phyloP scores from a whole-genome alignment of 495 filamentous ascomycete genomes.

The Tuber aestivum region DNA sequence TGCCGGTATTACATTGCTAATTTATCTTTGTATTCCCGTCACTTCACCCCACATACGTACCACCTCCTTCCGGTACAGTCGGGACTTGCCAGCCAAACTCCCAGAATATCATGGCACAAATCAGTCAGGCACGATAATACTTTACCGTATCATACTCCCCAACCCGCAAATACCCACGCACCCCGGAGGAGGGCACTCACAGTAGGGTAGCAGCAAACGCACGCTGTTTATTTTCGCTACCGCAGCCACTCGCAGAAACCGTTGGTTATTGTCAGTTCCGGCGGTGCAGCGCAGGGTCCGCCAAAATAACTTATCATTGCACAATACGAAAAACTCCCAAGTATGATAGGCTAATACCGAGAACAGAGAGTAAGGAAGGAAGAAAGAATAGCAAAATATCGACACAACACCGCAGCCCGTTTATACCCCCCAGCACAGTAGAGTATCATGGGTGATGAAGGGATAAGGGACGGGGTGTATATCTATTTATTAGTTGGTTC shows the following conservation, averaged over 20 bases:
- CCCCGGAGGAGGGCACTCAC: background rate
- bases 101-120: too few relatives aligned
- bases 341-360: background rate
- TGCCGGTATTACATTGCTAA: too few relatives aligned
- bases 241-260: background rate
- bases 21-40: too few relatives aligned
- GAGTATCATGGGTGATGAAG: background rate
- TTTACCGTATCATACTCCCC: too few relatives aligned
- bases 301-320: background rate
- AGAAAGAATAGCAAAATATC: background rate
- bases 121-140: too few relatives aligned
- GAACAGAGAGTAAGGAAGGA: background rate
- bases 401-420: background rate
- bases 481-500: background rate
- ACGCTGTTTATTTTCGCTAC: background rate
- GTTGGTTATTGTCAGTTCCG: background rate
- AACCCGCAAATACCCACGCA: background rate
- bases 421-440: background rate
- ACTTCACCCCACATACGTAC: too few relatives aligned
- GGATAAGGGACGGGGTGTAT: background rate
- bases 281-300: background rate
- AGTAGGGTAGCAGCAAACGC: background rate
- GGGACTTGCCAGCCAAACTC: too few relatives aligned
- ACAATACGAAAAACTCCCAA: too few relatives aligned
- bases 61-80: too few relatives aligned